Percentiles rank a stretch among this genome's conserved stretches.
These are phyloP conservation scores for Pseudotsuga menziesii DNA, from an alignment of 75 land plant species.

Conservation along the genomic window DNA sequence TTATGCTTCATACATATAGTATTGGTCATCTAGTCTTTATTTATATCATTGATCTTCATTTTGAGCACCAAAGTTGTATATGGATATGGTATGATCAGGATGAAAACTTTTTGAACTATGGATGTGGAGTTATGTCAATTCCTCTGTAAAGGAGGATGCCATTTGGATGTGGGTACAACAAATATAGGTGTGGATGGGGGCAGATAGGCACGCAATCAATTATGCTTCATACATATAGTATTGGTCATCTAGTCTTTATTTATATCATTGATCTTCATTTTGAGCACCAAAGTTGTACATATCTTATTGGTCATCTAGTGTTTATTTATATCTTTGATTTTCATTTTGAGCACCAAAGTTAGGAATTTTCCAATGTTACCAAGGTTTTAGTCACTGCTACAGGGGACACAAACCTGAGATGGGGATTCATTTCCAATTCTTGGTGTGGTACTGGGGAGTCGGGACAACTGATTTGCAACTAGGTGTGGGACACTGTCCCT, in stretches of 20 bases:
- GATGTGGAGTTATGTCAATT: background rate
- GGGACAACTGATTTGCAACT: too few relatives aligned
- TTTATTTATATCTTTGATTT: background rate
- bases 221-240: background rate
- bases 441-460: too few relatives aligned
- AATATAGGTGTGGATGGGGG: too few relatives aligned
- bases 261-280: background rate
- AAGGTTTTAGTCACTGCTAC: too few relatives aligned
- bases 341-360: background rate
- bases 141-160: too few relatives aligned
- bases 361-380: background rate
- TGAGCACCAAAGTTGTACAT: background rate
- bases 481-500: too few relatives aligned
- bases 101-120: background rate
- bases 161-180: background rate
- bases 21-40: too few relatives aligned
- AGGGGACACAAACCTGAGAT: too few relatives aligned
- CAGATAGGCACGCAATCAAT: too few relatives aligned
- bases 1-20: too few relatives aligned
- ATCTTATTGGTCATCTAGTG: background rate
- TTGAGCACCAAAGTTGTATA: background rate
- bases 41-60: background rate
- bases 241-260: background rate
- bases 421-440: too few relatives aligned
- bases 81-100: background rate